Evolutionary conservation across 202 grass and related monocot genomes (phyloP).

Genomic region (Musa balbisiana): DNA sequence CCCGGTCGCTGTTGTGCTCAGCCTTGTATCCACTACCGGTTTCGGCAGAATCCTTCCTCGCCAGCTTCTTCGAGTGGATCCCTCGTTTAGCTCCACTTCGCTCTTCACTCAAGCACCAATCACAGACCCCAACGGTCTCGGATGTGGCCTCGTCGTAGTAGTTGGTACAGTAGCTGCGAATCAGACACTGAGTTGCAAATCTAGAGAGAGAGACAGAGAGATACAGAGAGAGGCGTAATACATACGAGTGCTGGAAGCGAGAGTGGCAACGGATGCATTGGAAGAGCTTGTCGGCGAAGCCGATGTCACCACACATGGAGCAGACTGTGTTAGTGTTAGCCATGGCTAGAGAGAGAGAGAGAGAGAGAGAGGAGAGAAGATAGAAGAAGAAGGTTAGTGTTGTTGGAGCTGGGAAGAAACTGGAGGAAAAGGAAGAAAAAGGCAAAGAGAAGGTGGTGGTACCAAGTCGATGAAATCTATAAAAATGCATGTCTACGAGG

Average conservation of each 20-base stretch:
- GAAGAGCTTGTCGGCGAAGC: slow-evolving; percentile 95
- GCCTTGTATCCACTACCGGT: slow-evolving; percentile 19
- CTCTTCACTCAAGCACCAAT: slow-evolving; percentile 77
- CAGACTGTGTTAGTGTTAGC: slow-evolving; percentile 48
- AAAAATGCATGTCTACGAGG: neutral
- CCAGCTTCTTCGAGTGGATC: slow-evolving; percentile 15
- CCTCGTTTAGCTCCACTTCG: neutral
- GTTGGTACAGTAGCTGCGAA: slow-evolving; percentile 78
- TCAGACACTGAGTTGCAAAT: neutral
- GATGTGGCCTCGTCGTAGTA: slow-evolving; percentile 57
- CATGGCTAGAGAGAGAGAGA: slow-evolving; percentile 29
- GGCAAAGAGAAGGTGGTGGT: neutral
- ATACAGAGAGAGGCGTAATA: neutral
- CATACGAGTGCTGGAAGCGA: slow-evolving; percentile 89
- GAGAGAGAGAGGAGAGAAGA: neutral
- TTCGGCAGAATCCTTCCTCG: neutral
- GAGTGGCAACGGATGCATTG: slow-evolving; percentile 61
- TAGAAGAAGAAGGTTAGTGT: neutral
- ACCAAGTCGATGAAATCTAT: neutral
- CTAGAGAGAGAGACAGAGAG: neutral
- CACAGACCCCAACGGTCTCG: slow-evolving; percentile 40
- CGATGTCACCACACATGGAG: slow-evolving; percentile 96
- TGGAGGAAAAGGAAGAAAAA: neutral
- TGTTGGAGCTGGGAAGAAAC: neutral
- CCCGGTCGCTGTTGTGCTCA: slow-evolving; percentile 25